phyloP scores from a whole-genome alignment of 805 yeast genomes.

The Kuraishia floccosa region DNA sequence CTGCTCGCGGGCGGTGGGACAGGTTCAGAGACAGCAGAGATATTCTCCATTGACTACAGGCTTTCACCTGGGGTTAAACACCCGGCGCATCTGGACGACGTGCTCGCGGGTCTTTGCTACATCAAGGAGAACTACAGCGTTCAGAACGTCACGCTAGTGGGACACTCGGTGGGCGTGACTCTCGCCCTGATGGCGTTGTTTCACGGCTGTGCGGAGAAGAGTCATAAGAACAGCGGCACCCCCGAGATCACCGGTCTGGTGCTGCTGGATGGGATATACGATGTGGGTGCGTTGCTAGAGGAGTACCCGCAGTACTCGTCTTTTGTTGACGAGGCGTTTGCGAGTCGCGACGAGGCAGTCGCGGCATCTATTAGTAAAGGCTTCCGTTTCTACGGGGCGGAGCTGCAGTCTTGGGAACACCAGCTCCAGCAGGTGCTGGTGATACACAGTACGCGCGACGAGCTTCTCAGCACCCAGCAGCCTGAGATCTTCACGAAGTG shows the following conservation, averaged over 20 bases:
- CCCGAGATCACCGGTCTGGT: conserved; percentile 15
- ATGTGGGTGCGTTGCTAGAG: conserved; percentile 31
- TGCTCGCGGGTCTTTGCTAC: conserved; percentile 25
- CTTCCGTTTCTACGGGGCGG: neutral
- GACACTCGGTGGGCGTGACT: conserved; percentile 81
- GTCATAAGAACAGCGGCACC: too few species aligned
- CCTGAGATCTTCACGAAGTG: conserved; percentile 24
- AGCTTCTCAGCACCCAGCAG: conserved; percentile 45
- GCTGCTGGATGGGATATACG: conserved; percentile 64
- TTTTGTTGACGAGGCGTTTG: conserved; percentile 53
- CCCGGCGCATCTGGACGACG: conserved; percentile 53
- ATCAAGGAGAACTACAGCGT: conserved; percentile 11
- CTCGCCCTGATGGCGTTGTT: conserved; percentile 32
- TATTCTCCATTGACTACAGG: conserved; percentile 50
- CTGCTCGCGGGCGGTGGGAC: conserved; percentile 9
- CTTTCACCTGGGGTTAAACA: conserved; percentile 51
- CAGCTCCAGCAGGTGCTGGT: conserved; percentile 19
- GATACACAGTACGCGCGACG: conserved; percentile 58
- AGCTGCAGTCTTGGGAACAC: conserved; percentile 3
- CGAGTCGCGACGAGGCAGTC: conserved; percentile 5
- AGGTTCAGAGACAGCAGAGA: conserved; percentile 2
- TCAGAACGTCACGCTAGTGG: conserved; percentile 28
- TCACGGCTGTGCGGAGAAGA: too few species aligned
- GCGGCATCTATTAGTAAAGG: neutral
- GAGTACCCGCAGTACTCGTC: conserved; percentile 52